Evolutionary conservation across 2,329 filamentous ascomycete species (phyloP), one percentile per base, ranked within the genome.

Genomic region (Cordyceps cateniannulata): DNA sequence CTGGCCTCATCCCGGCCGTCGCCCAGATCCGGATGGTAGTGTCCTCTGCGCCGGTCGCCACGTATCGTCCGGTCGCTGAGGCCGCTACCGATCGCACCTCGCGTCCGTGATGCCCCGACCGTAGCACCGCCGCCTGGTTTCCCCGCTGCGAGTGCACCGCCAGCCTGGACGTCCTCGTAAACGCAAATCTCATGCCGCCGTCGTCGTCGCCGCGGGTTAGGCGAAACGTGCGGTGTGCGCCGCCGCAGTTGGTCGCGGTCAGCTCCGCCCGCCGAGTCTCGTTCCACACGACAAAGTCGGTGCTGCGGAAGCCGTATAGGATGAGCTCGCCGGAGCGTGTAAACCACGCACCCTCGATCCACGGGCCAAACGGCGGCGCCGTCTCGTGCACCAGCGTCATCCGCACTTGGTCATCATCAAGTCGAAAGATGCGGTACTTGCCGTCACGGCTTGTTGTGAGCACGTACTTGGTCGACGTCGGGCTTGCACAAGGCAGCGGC

Each of bases 231-330:
- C 93, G 84, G 69, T 96, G 91, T 0, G 86, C 87, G 38, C 93
- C 93, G 60, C 93, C 93, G 69, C 93, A 97, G 53, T 92, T 86
- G 32, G 96, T 80, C 1, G 79, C 81, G 59, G 88, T 83, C 18
- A 93, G 72, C 67, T 93, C 88, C 60, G 85, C 81, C 62, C 90
- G 85, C 1, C 77, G 77, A 0, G 84, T 86, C 69, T 90, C 86
- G 70, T 96, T 90, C 84, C 90, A 95, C 10, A 93, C 81, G 14
- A 96, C 78, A 69, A 98, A 96, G 51, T 85, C 79, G 63, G 86
- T 91, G 69, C 89, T 86, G 60, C 84, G 85, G 74, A 97, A 98
- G 3, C 93, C 93, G 70, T 87, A 90, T 14, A 96, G 76, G 29
- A 92, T 77, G 1, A 96, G 76, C 51, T 89, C 80, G 1, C 27